A percentile compares a stretch with the other conserved stretches of the same genome.
phyloP scores from a whole-genome alignment of 2,329 filamentous ascomycete species.

The Thelonectria rubi region DNA sequence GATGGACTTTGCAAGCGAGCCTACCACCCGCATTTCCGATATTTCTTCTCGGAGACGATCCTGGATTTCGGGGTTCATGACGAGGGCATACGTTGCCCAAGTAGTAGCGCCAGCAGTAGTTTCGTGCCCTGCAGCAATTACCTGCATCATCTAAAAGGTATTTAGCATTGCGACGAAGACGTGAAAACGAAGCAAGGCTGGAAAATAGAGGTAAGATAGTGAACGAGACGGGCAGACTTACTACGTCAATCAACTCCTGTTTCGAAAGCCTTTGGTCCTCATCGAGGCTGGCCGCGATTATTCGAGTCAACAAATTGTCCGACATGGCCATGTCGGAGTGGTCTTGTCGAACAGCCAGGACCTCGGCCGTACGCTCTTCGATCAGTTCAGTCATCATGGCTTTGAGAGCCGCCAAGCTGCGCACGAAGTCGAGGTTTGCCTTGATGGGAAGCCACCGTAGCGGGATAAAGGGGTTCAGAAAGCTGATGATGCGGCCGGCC shows the following conservation, averaged over 20 bases:
- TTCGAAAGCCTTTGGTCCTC: constrained; percentile 15
- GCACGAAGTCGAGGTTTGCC: not conserved
- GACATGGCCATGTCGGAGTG: not conserved
- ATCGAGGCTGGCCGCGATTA: constrained; percentile 17
- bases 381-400: constrained; percentile 2
- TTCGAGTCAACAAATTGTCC: constrained; percentile 28
- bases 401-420: not conserved
- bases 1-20: constrained; percentile 3
- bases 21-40: not conserved
- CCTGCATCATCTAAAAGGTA: not conserved
- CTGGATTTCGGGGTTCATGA: not conserved
- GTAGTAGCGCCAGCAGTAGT: constrained; percentile 21
- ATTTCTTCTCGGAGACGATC: not conserved
- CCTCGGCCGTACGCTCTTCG: not conserved
- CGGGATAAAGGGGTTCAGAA: not conserved
- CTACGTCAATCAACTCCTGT: constrained; percentile 30
- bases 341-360: not conserved
- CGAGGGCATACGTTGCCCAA: constrained; percentile 24
- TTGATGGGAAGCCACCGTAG: not conserved
- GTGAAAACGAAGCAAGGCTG: not conserved
- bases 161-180: not conserved
- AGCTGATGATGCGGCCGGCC: not conserved
- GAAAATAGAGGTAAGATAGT: not conserved
- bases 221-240: constrained; percentile 2
- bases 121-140: constrained; percentile 28